phyloP scores from a whole-genome alignment of 148 eudicot species.

The Fagopyrum tataricum region DNA sequence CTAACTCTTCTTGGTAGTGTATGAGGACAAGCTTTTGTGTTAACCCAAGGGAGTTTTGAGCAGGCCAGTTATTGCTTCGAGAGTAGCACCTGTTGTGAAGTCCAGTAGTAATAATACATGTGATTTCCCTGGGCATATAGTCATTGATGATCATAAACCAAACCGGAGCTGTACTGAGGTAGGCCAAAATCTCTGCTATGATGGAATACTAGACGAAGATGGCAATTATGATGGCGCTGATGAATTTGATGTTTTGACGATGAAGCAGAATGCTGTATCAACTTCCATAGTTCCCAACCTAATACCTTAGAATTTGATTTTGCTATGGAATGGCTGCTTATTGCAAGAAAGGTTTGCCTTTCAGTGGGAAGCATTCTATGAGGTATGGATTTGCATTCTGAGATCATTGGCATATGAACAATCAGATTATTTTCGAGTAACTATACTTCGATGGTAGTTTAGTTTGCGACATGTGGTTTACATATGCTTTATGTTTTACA shows the following conservation, averaged over 20 bases:
- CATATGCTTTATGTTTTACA: too few relatives aligned
- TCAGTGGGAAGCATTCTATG: conserved; percentile 32
- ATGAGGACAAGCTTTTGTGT: too few relatives aligned
- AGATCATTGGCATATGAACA: neutral
- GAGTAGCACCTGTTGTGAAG: conserved; percentile 10
- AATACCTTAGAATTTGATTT: conserved; percentile 51
- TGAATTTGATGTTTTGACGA: neutral
- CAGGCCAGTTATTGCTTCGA: conserved; percentile 50
- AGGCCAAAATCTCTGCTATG: conserved; percentile 9
- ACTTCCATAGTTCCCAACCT: conserved; percentile 67
- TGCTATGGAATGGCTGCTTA: conserved; percentile 50
- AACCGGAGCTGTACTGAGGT: conserved; percentile 26
- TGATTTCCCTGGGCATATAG: conserved; percentile 41
- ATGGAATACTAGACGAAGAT: neutral
- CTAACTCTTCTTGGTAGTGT: too few relatives aligned
- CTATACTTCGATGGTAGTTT: too few relatives aligned
- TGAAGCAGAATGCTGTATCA: conserved; percentile 37
- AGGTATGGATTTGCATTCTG: conserved; percentile 29
- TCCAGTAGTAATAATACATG: conserved; percentile 14
- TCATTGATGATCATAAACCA: conserved; percentile 25
- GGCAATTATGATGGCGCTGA: neutral
- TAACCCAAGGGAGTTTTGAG: conserved; percentile 14
- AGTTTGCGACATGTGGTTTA: too few relatives aligned
- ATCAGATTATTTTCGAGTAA: too few relatives aligned
- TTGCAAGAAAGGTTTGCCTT: conserved; percentile 36